Percentiles rank a stretch among this genome's conserved stretches.
These are phyloP conservation scores for Cryphonectria parasitica DNA, from an alignment of 2,329 filamentous ascomycete species.

Conservation along the genomic window DNA sequence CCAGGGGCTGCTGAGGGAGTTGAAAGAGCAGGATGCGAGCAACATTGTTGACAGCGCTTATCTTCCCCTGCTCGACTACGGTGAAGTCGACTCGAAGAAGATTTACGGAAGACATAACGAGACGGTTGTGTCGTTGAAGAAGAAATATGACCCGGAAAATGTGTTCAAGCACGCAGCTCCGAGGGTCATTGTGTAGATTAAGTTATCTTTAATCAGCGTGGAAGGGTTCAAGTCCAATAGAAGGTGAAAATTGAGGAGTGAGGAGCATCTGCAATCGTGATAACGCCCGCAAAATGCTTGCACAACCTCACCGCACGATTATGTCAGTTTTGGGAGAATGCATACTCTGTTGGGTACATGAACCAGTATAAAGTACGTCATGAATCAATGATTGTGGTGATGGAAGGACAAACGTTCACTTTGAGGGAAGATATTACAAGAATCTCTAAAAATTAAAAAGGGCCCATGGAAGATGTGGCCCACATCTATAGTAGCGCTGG, in stretches of 20 bases:
- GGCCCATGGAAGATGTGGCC: not conserved
- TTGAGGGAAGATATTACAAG: not conserved
- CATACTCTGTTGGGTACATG: not conserved
- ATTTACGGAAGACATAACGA: conserved; percentile 39
- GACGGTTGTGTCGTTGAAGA: conserved; percentile 35
- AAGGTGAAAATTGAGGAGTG: not conserved
- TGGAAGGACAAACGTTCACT: not conserved
- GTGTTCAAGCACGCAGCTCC: conserved; percentile 37
- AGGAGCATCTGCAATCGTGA: not conserved
- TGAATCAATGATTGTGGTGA: not conserved
- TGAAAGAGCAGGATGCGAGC: conserved; percentile 30
- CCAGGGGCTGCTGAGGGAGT: conserved; percentile 31
- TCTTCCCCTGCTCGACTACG: conserved; percentile 37
- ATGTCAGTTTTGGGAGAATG: too few relatives aligned
- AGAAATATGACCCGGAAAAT: conserved; percentile 41
- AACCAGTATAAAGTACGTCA: not conserved
- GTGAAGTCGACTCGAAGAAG: conserved; percentile 34
- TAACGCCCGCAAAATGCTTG: not conserved
- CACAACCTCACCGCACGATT: not conserved
- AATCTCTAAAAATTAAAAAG: too few relatives aligned
- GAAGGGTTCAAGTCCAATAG: not conserved
- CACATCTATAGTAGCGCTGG: not conserved
- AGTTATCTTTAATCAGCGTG: not conserved
- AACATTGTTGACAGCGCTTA: conserved; percentile 39
- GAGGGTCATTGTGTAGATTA: not conserved